Base-by-base conservation (phyloP, 495 filamentous ascomycete species). In the Penicillium parvum region DNA sequence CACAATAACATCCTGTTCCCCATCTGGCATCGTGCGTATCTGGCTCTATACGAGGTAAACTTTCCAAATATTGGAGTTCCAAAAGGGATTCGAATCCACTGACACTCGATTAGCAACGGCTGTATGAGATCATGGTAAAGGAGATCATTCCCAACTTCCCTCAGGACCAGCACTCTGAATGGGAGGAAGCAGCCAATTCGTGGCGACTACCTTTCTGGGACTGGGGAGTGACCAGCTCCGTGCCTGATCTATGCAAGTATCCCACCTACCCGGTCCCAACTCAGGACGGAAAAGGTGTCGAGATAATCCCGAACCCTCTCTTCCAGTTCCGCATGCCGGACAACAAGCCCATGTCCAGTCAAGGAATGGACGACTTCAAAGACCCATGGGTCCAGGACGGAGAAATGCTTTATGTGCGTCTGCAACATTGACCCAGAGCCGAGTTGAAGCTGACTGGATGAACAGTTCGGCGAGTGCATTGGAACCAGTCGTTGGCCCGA, bases 201-300 rank as follows among this genome's bases (percentile, higher is more conserved):
- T 69, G 77, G 40, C 64, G 77, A 7, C 43, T 76, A 7, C 76
- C 76, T 3, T 82, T 74, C 47, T 82, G 75, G 65, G 78, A 82
- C 57, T 82, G 77, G 76, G 74, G 69, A 4, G 52, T 53, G 12
- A 66, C 58, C 33, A 43, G 66, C 40, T 60, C 48, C 23, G 63
- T 65, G 41, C 64, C 63, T n/a, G 48, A 40, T 27, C 37, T 52
- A 20, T 28, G 68, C 49, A 64, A 50, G 27, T 42, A 63, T 37
- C 49, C 64, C 1, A 51, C 39, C 11, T 61, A 76, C 40, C 63
- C 62, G 43, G 71, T 61, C n/a, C 67, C 49, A 51, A 37, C 47
- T 49, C 57, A 50, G 16, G 27, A 55, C 59, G 32, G 47, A 11
- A 14, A 64, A 12, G 37, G 30, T 8, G 17, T 16, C 30, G 21